A percentile compares a stretch with the other conserved stretches of the same genome.
These are phyloP conservation scores for Tylopilus sp. DNA, from an alignment of 768 basidiomycete species.

Conservation along the genomic window DNA sequence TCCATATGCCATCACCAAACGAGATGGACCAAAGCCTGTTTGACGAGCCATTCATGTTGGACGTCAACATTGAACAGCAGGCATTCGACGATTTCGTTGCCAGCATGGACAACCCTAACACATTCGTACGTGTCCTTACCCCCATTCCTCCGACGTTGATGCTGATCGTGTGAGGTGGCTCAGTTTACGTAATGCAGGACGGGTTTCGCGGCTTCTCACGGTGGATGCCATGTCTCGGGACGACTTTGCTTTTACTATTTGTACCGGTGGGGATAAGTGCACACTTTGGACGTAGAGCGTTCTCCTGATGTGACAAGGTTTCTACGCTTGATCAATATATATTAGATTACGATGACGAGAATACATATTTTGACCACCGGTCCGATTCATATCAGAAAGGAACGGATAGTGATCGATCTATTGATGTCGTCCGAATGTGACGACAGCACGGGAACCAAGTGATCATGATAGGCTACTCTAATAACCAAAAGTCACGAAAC, in stretches of 20 bases:
- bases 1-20: neutral
- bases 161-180: conserved; percentile 13
- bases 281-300: conserved; percentile 14
- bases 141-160: neutral
- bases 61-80: conserved; percentile 27
- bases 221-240: conserved; percentile 3
- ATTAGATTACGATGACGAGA: neutral
- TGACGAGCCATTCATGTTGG: conserved; percentile 29
- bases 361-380: conserved; percentile 3
- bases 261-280: conserved; percentile 2
- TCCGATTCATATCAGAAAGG: neutral
- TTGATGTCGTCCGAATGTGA: too few species aligned
- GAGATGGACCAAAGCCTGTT: conserved; percentile 23
- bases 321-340: neutral
- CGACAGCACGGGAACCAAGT: neutral
- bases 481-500: neutral
- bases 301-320: neutral
- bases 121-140: conserved; percentile 30
- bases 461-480: neutral
- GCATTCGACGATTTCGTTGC: conserved; percentile 25
- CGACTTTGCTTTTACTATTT: neutral
- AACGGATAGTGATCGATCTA: conserved; percentile 9
- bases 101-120: conserved; percentile 24
- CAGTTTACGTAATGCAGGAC: conserved; percentile 22
- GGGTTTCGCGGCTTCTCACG: neutral